phyloP scores from a whole-genome alignment of 2,329 filamentous ascomycete genomes.

The Ophiosphaerella korrae region DNA sequence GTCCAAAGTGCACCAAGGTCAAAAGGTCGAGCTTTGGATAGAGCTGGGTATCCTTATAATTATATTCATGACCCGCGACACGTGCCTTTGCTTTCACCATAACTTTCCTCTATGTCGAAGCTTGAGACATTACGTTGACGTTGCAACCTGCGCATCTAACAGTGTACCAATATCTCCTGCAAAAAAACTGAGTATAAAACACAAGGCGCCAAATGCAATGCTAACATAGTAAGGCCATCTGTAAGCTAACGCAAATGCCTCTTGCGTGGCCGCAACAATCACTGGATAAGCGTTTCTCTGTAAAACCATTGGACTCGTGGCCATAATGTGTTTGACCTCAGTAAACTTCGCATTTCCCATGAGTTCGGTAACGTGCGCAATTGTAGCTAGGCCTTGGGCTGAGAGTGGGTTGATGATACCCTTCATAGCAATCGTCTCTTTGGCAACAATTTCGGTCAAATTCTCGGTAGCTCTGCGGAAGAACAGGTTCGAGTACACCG shows the following conservation, averaged over 20 bases:
- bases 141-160: constrained; percentile 23
- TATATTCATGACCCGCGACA: no score
- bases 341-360: constrained; percentile 39
- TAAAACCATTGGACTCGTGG: constrained; percentile 52
- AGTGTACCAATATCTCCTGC: constrained; percentile 59
- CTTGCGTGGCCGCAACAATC: constrained; percentile 61
- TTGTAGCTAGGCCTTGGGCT: constrained; percentile 54
- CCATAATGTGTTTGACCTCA: constrained; percentile 54
- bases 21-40: no score
- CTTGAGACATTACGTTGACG: constrained; percentile 6
- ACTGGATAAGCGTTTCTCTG: constrained; percentile 40
- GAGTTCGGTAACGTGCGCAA: constrained; percentile 52
- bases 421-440: constrained; percentile 54
- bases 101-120: no score
- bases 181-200: constrained; percentile 63
- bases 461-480: constrained; percentile 28
- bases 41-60: no score
- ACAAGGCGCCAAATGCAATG: constrained; percentile 64
- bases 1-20: no score
- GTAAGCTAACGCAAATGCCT: constrained; percentile 64
- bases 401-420: constrained; percentile 50
- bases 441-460: constrained; percentile 27
- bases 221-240: constrained; percentile 66
- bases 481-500: constrained; percentile 51
- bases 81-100: no score